Percentiles rank a stretch among this genome's conserved stretches.
phyloP scores from a whole-genome alignment of 371 early-diverging fungal species.

The Apophysomyces variabilis region DNA sequence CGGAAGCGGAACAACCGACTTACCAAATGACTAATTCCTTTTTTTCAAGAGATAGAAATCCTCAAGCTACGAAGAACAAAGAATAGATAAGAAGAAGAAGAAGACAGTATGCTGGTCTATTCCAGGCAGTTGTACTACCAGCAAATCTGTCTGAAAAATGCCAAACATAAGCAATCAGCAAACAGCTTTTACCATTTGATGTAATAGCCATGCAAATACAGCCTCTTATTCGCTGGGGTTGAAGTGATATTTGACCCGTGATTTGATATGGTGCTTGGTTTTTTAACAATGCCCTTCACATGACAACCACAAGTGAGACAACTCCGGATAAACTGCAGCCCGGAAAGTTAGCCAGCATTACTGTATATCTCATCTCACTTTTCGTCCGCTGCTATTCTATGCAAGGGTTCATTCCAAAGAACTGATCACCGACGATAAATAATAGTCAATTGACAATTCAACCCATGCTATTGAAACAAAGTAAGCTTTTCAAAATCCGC shows the following conservation, averaged over 20 bases:
- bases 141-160: neutral
- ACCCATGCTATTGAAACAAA: conserved; percentile 5
- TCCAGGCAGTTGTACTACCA: neutral
- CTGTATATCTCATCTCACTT: too few species aligned
- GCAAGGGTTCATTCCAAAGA: neutral
- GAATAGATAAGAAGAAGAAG: neutral
- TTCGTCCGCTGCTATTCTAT: too few species aligned
- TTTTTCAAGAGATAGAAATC: neutral
- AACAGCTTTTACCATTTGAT: neutral
- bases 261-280: neutral
- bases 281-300: neutral
- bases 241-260: neutral
- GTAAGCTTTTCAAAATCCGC: neutral
- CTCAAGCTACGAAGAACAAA: neutral
- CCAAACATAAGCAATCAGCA: neutral
- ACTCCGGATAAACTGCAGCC: neutral
- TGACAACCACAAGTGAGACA: conserved; percentile 6
- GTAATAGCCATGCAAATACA: conserved; percentile 6
- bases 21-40: neutral
- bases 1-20: conserved; percentile 7
- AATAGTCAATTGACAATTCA: neutral
- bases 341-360: neutral
- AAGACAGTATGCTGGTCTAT: too few species aligned
- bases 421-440: neutral
- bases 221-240: conserved; percentile 6